A percentile compares a stretch with the other conserved stretches of the same genome.
phyloP scores from a whole-genome alignment of 352 stramenopile genomes.

The Phytophthora cajani region DNA sequence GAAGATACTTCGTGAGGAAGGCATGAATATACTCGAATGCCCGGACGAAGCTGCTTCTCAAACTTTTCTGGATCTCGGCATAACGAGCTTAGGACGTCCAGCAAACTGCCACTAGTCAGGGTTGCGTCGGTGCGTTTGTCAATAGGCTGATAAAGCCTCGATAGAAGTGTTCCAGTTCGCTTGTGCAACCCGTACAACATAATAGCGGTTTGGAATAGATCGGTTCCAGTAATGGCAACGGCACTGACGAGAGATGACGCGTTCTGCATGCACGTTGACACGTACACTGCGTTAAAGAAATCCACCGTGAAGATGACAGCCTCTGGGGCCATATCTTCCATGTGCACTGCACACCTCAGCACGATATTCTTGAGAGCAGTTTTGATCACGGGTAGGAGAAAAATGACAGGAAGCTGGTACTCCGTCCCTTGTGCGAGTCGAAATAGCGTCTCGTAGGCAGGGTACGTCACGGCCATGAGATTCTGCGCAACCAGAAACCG shows the following conservation, averaged over 20 bases:
- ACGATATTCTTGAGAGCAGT: constrained; percentile 22
- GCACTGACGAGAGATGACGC: constrained; percentile 12
- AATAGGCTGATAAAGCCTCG: neutral
- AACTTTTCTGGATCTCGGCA: constrained; percentile 6
- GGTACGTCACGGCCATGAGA: constrained; percentile 13
- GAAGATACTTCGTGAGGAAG: constrained; percentile 14
- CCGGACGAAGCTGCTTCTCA: neutral
- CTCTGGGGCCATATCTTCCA: constrained; percentile 27
- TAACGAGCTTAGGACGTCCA: constrained; percentile 1
- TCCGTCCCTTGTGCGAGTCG: neutral
- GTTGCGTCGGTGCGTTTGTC: neutral
- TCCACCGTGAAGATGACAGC: constrained; percentile 32
- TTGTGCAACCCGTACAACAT: constrained; percentile 22
- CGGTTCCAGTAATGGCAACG: constrained; percentile 8
- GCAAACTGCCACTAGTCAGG: constrained; percentile 1
- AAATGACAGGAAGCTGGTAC: constrained; percentile 15
- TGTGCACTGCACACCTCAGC: neutral
- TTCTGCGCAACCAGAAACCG: constrained; percentile 17
- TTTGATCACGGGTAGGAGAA: constrained; percentile 38
- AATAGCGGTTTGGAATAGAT: constrained; percentile 16
- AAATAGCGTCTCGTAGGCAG: constrained; percentile 20
- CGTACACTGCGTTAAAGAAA: constrained; percentile 31
- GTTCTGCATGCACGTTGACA: constrained; percentile 31
- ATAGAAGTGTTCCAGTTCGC: constrained; percentile 10
- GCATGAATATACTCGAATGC: constrained; percentile 12